Evolutionary conservation across 768 basidiomycete species (phyloP), one percentile per base, ranked within the genome.

Genomic region (Leccinum pellstonianum): DNA sequence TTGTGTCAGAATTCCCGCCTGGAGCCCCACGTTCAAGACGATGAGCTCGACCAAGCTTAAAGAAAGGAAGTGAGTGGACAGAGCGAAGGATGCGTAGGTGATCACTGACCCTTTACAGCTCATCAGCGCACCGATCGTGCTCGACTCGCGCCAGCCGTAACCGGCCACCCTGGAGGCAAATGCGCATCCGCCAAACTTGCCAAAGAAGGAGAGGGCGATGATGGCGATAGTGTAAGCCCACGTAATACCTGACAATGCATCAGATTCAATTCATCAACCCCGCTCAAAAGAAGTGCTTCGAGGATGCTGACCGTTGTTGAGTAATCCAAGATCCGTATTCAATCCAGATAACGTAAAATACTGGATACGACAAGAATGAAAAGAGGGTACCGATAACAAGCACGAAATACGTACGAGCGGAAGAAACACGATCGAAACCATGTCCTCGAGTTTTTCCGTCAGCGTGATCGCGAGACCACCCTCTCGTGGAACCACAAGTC

Each of bases 361-460:
- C 87, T 92, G 54, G 15, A 25, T 55, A 29, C n/a, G 33, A 33
- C 17, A 17, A 21, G 1, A 52, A 27, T 66, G 38, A 48, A 43
- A 53, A 41, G 23, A 4, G 15, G 41, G 4, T 15, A 21, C 31
- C 19, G 56, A 41, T 31, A 50, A 52, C 17, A 7, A 21, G 25
- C 54, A 43, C 11, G 25, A 23, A 35, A 29, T 17, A 58, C 54
- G 61, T 68, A 92, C 91, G 54, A 96, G 77, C 4, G 95, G 95
- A 12, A 97, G 76, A 75, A 97, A 95, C 48, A 95, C 86, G 60
- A 95, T 88, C 0, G 91, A 76, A 3, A 95, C 91, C 83, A 96
- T 86, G 75, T 98, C 96, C 75, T 99, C 97, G n/a, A 98, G 77
- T 69, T 96, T 98, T 66, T 96, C 93, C 0, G 92, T 94, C n/a